These are phyloP conservation scores for Cystobasidium slooffiae DNA, from an alignment of 1,284 basidiomycete genomes.

Conservation along the genomic window DNA sequence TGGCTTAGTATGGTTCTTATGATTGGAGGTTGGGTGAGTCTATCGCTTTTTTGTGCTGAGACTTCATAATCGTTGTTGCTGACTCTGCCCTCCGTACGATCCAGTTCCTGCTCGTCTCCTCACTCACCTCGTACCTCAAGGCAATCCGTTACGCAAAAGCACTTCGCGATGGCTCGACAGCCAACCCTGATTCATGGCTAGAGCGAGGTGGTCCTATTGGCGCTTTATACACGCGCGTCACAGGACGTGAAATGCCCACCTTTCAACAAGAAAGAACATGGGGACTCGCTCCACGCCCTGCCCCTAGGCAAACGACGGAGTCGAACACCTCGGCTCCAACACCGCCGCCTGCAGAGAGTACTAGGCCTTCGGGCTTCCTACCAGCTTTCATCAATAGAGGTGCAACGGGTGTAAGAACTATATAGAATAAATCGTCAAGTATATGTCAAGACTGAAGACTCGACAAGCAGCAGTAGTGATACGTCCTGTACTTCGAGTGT, in stretches of 20 bases:
- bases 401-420: conserved; percentile 2
- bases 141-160: conserved; percentile 43
- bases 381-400: conserved; percentile 12
- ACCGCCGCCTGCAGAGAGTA: not conserved
- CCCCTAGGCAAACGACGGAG: conserved; percentile 13
- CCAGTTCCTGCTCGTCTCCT: conserved; percentile 43
- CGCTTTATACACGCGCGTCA: conserved; percentile 24
- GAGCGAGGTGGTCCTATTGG: conserved; percentile 32
- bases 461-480: too few species aligned
- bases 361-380: conserved; percentile 2
- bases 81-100: not conserved
- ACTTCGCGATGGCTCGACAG: conserved; percentile 30
- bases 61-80: not conserved
- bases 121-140: conserved; percentile 33
- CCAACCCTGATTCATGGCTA: conserved; percentile 17
- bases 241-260: conserved; percentile 25
- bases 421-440: not conserved
- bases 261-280: conserved; percentile 25
- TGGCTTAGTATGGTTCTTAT: conserved; percentile 43
- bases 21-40: conserved; percentile 43
- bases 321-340: not conserved
- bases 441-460: too few species aligned
- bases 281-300: conserved; percentile 29
- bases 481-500: too few species aligned
- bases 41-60: not conserved